These are phyloP conservation scores for Wakefieldia striispora DNA, from an alignment of 768 basidiomycete species.

Conservation along the genomic window DNA sequence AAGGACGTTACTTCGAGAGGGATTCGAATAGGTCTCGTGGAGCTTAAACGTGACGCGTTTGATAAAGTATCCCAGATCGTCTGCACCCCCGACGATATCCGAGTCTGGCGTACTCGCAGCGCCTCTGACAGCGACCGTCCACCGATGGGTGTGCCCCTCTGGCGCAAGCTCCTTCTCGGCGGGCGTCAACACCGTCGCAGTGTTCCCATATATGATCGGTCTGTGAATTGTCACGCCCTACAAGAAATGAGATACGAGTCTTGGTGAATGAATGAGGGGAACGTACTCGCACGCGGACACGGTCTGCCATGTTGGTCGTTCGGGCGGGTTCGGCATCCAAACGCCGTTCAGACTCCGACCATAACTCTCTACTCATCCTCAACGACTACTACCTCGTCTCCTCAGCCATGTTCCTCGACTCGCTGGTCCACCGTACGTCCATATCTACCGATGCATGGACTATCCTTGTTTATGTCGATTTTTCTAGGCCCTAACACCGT, in stretches of 20 bases:
- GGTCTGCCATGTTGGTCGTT: conserved; percentile 49
- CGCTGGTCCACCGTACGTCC: conserved; percentile 63
- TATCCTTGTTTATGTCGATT: background rate
- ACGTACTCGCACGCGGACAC: conserved; percentile 72
- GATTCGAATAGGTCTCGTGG: conserved; percentile 94
- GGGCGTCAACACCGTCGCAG: conserved; percentile 71
- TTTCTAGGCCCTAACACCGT: conserved; percentile 60
- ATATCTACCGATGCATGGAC: background rate
- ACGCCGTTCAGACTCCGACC: conserved; percentile 35
- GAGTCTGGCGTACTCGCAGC: conserved; percentile 73
- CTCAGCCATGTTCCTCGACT: conserved; percentile 48
- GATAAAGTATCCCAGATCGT: conserved; percentile 88
- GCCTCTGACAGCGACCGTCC: conserved; percentile 94
- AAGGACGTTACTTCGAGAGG: conserved; percentile 71
- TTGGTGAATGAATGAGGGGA: background rate
- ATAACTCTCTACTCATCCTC: background rate
- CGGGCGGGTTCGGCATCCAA: conserved; percentile 39
- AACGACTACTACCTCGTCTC: background rate
- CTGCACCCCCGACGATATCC: conserved; percentile 83
- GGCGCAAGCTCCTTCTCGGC: conserved; percentile 61
- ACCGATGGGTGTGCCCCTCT: conserved; percentile 88
- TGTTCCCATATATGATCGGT: conserved; percentile 95
- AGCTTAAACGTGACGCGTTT: conserved; percentile 97
- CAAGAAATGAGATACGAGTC: background rate
- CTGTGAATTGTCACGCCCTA: conserved; percentile 87